Percentiles rank a stretch among this genome's conserved stretches.
phyloP scores from a whole-genome alignment of 495 filamentous ascomycete species.

The Penicillium desertorum region DNA sequence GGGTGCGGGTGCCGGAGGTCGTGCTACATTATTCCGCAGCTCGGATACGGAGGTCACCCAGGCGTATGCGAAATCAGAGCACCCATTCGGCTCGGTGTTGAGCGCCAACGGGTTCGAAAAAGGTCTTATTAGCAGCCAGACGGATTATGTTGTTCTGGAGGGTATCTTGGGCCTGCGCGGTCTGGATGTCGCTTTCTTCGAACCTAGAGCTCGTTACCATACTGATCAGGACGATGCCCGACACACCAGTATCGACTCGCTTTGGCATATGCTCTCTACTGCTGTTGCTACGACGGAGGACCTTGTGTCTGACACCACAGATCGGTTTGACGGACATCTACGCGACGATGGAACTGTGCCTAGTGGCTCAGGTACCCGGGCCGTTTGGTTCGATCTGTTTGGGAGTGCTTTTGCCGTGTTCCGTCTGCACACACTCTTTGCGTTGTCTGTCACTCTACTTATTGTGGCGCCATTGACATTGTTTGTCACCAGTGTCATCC shows the following conservation, averaged over 20 bases:
- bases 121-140: constrained; percentile 76
- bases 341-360: constrained; percentile 61
- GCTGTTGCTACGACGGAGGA: constrained; percentile 68
- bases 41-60: constrained; percentile 85
- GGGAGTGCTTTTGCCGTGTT: constrained; percentile 79
- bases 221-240: constrained; percentile 83
- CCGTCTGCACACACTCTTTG: constrained; percentile 76
- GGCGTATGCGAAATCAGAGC: constrained; percentile 64
- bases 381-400: constrained; percentile 95
- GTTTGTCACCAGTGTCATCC: constrained; percentile 61
- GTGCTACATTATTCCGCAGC: constrained; percentile 80
- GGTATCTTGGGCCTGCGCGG: constrained; percentile 80
- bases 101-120: constrained; percentile 79
- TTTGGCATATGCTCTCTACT: constrained; percentile 93
- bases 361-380: constrained; percentile 65
- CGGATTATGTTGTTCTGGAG: constrained; percentile 85
- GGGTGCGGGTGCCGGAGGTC: constrained; percentile 89
- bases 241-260: constrained; percentile 70
- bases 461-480: constrained; percentile 73
- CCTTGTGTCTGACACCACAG: constrained; percentile 67
- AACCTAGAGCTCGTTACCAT: constrained; percentile 85
- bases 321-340: constrained; percentile 62
- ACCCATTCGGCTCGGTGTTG: constrained; percentile 83
- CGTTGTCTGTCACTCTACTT: constrained; percentile 78
- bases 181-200: constrained; percentile 87